Base-by-base conservation (phyloP, 169 alveolate species). In the Toxoplasma gondii region DNA sequence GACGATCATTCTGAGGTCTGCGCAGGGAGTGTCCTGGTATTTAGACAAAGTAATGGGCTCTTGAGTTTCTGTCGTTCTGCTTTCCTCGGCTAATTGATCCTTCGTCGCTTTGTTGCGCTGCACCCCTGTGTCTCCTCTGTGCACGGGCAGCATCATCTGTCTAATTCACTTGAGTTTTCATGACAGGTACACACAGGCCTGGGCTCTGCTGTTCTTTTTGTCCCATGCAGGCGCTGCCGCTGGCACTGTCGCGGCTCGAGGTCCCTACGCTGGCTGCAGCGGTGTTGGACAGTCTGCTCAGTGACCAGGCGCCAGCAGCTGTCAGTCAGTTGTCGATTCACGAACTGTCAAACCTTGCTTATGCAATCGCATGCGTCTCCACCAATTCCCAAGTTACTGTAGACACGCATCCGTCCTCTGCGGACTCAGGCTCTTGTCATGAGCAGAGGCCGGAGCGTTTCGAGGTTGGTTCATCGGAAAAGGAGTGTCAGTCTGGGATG, bases 281-380 rank as follows among this genome's bases (percentile, higher is more conserved):
- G 12, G 49, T 82, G 67, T 67, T 82, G 38, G 41, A 82, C 41
- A 29, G 39, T 22, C 90, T 82, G 19, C 67, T 82, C 69, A 43
- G 41, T 36, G 41, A 31, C n/a, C 90, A 82, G 17, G 90, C 90
- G 67, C 41, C 36, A 9, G 67, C 64, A 10, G 12, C 41, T 7
- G 22, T 82, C 4, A 82, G 90, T 36, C 44, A 82, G 29, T 38
- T 82, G 67, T 43, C 69, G 19, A 29, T 39, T 12, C 90, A 82
- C 38, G 90, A 82, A 67, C 90, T 82, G 0, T 36, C 41, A 10
- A 82, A 82, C 64, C 64, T 82, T 5, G 90, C 90, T 7, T 82
- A 82, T 82, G 90, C 90, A 0, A 22, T 82, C 41, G 64, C 41
- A 2, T 82, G 90, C 41, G 38, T 82, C 10, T 43, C 54, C 43